phyloP scores from a whole-genome alignment of 768 basidiomycete genomes.

The Cystobasidium ongulense region DNA sequence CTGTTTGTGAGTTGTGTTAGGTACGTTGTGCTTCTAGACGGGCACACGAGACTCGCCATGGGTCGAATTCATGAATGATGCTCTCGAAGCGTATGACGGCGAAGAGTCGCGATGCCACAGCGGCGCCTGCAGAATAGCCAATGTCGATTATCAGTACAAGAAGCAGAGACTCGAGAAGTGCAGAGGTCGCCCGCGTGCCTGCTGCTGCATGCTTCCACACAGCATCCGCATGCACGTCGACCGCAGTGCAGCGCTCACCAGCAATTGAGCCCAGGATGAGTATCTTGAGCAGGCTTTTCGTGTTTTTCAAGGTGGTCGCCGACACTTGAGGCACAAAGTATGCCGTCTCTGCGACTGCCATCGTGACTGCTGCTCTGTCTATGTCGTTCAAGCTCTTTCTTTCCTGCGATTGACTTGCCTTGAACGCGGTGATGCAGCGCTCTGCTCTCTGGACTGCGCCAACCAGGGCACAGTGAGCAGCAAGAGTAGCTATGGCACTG shows the following conservation, averaged over 20 bases:
- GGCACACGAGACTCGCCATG: background rate
- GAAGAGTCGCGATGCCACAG: conserved; percentile 89
- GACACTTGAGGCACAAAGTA: conserved; percentile 3
- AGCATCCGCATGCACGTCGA: background rate
- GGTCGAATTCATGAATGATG: conserved; percentile 45
- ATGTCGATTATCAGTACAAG: background rate
- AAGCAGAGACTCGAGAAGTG: too few species aligned
- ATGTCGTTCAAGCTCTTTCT: background rate
- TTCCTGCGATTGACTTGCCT: background rate
- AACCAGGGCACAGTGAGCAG: background rate
- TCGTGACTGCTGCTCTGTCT: background rate
- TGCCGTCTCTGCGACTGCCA: conserved; percentile 21
- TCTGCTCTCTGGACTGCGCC: background rate
- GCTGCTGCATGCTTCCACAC: too few species aligned
- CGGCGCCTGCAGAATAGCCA: conserved; percentile 7
- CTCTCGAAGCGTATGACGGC: conserved; percentile 97
- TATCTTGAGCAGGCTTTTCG: conserved; percentile 68
- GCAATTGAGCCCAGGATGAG: conserved; percentile 84
- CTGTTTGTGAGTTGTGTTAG: conserved; percentile 65
- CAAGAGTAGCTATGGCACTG: too few species aligned
- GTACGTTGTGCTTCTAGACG: conserved; percentile 29
- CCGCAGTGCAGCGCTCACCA: conserved; percentile 51
- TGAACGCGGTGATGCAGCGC: background rate
- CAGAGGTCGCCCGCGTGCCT: too few species aligned
- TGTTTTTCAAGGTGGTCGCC: conserved; percentile 17